phyloP scores from a whole-genome alignment of 75 land plant genomes.

The Pinus albicaulis region DNA sequence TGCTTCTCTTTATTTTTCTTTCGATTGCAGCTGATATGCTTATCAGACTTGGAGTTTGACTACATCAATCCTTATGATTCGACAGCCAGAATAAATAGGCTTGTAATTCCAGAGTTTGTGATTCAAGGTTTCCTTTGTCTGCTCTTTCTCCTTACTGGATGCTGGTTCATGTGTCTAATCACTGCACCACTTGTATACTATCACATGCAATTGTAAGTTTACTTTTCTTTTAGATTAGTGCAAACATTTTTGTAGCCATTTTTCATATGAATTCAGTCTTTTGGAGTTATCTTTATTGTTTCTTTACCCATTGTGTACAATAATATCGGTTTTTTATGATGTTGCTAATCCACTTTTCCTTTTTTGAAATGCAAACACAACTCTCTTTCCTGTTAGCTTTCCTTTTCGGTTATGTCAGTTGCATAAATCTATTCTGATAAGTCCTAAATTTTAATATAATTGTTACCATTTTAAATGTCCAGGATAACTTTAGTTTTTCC shows the following conservation, averaged over 20 bases:
- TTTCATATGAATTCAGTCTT: not conserved
- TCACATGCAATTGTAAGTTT: constrained; percentile 51
- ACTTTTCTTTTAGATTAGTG: not conserved
- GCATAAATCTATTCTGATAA: too few relatives aligned
- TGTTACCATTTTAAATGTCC: too few relatives aligned
- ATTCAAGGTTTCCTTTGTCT: constrained; percentile 45
- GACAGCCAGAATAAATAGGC: constrained; percentile 59
- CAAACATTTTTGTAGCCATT: not conserved
- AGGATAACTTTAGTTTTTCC: too few relatives aligned
- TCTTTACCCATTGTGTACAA: not conserved
- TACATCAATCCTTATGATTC: constrained; percentile 86
- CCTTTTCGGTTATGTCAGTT: too few relatives aligned
- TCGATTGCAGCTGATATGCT: constrained; percentile 58
- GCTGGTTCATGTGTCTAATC: constrained; percentile 60
- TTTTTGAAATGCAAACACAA: too few relatives aligned
- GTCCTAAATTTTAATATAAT: too few relatives aligned
- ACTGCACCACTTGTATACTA: constrained; percentile 57
- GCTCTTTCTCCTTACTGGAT: constrained; percentile 51
- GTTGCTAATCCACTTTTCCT: too few relatives aligned
- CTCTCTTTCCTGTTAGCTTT: too few relatives aligned
- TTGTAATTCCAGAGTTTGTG: constrained; percentile 67
- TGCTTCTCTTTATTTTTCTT: not conserved
- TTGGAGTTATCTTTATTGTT: not conserved
- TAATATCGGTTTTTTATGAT: not conserved
- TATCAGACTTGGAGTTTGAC: constrained; percentile 77